phyloP scores from a whole-genome alignment of 1,139 yeast genomes.

The Hanseniaspora uvarum region DNA sequence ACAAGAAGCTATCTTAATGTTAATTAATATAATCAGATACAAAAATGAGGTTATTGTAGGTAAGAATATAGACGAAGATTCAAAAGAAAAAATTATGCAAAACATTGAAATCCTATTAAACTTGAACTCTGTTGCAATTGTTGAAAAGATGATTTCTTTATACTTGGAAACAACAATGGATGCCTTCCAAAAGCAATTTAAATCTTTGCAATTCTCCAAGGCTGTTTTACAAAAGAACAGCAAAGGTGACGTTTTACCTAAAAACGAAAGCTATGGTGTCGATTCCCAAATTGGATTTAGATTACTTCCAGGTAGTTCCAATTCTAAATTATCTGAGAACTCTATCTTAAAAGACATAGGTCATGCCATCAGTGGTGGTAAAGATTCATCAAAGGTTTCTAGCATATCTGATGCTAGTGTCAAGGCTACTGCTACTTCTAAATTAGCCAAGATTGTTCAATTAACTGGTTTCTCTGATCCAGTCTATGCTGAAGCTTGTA shows the following conservation, averaged over 20 bases:
- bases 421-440: slow-evolving; percentile 48
- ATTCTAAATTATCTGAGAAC: slow-evolving; percentile 32
- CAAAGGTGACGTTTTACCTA: slow-evolving; percentile 55
- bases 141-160: slow-evolving; percentile 49
- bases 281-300: slow-evolving; percentile 78
- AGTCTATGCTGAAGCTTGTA: slow-evolving; percentile 93
- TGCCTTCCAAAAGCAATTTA: slow-evolving; percentile 65
- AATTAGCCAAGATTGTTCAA: slow-evolving; percentile 79
- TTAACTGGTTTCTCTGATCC: slow-evolving; percentile 97
- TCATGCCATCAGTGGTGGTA: slow-evolving; percentile 5
- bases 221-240: slow-evolving; percentile 38
- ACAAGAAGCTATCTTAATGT: slow-evolving; percentile 87
- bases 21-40: slow-evolving; percentile 83
- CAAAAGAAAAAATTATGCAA: slow-evolving; percentile 79
- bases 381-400: background rate
- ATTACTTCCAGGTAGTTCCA: slow-evolving; percentile 53
- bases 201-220: slow-evolving; percentile 27
- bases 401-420: background rate
- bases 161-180: slow-evolving; percentile 80
- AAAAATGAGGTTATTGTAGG: slow-evolving; percentile 61
- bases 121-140: slow-evolving; percentile 33
- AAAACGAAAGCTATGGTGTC: slow-evolving; percentile 40
- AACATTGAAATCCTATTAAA: slow-evolving; percentile 72
- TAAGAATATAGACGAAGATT: slow-evolving; percentile 85
- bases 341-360: slow-evolving; percentile 13